These are phyloP conservation scores for Oryza punctata DNA, from an alignment of 176 grass and related monocot genomes.

Conservation along the genomic window DNA sequence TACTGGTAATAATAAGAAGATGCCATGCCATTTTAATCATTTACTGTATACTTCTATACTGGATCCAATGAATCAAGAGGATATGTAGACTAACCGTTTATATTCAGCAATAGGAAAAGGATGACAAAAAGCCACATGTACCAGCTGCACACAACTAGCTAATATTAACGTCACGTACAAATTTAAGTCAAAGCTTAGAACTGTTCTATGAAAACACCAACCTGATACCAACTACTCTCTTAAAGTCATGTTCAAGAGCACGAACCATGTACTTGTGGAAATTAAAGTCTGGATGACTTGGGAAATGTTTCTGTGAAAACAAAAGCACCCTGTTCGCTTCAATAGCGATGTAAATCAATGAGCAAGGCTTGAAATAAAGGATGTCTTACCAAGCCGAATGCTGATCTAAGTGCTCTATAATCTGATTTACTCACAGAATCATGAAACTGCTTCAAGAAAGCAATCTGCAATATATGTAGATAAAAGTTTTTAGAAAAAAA, in stretches of 20 bases:
- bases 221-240: conserved; percentile 86
- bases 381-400: conserved; percentile 68
- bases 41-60: neutral
- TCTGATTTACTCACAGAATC: conserved; percentile 86
- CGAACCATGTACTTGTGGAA: conserved; percentile 79
- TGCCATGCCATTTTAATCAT: neutral
- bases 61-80: neutral
- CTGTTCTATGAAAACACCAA: conserved; percentile 39
- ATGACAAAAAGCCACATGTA: conserved; percentile 88
- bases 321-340: conserved; percentile 25
- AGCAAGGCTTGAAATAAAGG: conserved; percentile 27
- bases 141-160: conserved; percentile 67
- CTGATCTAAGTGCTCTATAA: conserved; percentile 78
- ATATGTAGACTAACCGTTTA: conserved; percentile 61
- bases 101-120: conserved; percentile 80
- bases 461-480: conserved; percentile 57
- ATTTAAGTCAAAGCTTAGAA: conserved; percentile 32
- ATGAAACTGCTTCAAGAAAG: conserved; percentile 84
- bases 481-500: neutral
- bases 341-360: conserved; percentile 8
- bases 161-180: conserved; percentile 10
- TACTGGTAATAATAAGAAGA: neutral
- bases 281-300: conserved; percentile 38
- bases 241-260: conserved; percentile 86
- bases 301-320: conserved; percentile 54